Conservation (phyloP, 176 grass and related monocot genomes). For the Aegilops speltoides region DNA sequence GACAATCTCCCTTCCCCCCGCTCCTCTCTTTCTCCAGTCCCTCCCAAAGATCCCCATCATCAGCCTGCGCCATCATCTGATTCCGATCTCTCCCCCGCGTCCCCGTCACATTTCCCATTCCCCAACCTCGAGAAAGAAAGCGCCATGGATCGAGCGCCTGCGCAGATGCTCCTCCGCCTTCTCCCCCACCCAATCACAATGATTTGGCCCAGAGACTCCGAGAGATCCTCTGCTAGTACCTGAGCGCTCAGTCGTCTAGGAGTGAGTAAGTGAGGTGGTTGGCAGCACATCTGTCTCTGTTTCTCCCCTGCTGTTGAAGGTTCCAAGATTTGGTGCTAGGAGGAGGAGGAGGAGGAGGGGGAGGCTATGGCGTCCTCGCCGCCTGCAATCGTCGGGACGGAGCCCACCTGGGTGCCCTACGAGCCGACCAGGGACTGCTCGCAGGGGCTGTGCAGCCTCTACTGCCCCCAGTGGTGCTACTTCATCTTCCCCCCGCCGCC, state of each 20-base stretch:
- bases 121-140: constrained; percentile 37
- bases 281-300: neutral
- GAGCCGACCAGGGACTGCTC: constrained; percentile 83
- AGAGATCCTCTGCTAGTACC: constrained; percentile 32
- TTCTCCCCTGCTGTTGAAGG: neutral
- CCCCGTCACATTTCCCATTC: constrained; percentile 4
- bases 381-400: constrained; percentile 7
- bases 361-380: constrained; percentile 49
- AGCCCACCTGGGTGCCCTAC: constrained; percentile 80
- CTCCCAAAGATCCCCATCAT: constrained; percentile 12
- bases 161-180: neutral
- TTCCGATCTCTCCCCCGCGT: constrained; percentile 31
- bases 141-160: constrained; percentile 22
- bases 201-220: constrained; percentile 46
- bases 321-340: neutral
- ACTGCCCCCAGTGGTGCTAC: constrained; percentile 97
- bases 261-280: neutral
- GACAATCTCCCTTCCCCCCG: constrained; percentile 7
- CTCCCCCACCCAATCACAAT: constrained; percentile 32
- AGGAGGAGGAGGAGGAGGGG: constrained; percentile 12
- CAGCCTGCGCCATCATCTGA: constrained; percentile 18
- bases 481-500: constrained; percentile 88
- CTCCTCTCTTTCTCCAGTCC: neutral
- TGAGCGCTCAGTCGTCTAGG: constrained; percentile 11
- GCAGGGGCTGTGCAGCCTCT: constrained; percentile 84